Evolutionary conservation across 495 filamentous ascomycete species (phyloP).

Genomic region (Aspergillus sparsus): DNA sequence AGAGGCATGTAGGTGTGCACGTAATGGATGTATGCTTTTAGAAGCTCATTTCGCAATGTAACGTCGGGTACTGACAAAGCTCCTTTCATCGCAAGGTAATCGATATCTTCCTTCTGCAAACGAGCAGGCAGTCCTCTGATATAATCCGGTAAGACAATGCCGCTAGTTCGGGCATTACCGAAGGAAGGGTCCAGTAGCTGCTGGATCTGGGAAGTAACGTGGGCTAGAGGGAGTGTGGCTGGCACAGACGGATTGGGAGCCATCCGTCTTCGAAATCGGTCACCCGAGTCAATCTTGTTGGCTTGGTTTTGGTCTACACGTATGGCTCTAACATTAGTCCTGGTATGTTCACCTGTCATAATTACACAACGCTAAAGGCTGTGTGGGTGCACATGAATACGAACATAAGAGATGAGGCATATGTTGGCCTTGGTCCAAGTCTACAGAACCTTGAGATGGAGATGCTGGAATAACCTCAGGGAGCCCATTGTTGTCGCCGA

Average conservation of each 20-base stretch:
- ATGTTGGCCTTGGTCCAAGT: slow-evolving; percentile 48
- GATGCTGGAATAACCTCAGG: slow-evolving; percentile 39
- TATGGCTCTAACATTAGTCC: slow-evolving; percentile 12
- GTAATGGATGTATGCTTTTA: slow-evolving; percentile 76
- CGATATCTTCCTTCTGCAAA: slow-evolving; percentile 70
- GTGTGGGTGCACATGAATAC: slow-evolving; percentile 21
- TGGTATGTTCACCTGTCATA: not conserved
- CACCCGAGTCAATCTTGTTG: slow-evolving; percentile 36
- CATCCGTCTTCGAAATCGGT: slow-evolving; percentile 38
- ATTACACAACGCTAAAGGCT: not conserved
- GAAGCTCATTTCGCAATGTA: slow-evolving; percentile 68
- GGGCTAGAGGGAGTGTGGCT: slow-evolving; percentile 39
- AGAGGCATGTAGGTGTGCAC: slow-evolving; percentile 92
- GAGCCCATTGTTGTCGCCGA: slow-evolving; percentile 35
- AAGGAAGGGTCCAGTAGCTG: slow-evolving; percentile 44
- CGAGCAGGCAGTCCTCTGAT: slow-evolving; percentile 70
- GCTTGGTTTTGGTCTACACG: slow-evolving; percentile 43
- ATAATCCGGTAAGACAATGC: slow-evolving; percentile 61
- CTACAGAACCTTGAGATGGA: slow-evolving; percentile 45
- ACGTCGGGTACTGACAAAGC: slow-evolving; percentile 69
- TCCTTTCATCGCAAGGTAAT: slow-evolving; percentile 73
- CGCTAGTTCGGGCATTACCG: slow-evolving; percentile 30
- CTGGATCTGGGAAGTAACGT: slow-evolving; percentile 43
- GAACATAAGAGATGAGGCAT: slow-evolving; percentile 52
- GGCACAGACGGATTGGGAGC: slow-evolving; percentile 42